Percentiles rank a stretch among this genome's conserved stretches.
Conservation (phyloP, 192 early-diverging fungal species). For the Umbelopsis sp. region DNA sequence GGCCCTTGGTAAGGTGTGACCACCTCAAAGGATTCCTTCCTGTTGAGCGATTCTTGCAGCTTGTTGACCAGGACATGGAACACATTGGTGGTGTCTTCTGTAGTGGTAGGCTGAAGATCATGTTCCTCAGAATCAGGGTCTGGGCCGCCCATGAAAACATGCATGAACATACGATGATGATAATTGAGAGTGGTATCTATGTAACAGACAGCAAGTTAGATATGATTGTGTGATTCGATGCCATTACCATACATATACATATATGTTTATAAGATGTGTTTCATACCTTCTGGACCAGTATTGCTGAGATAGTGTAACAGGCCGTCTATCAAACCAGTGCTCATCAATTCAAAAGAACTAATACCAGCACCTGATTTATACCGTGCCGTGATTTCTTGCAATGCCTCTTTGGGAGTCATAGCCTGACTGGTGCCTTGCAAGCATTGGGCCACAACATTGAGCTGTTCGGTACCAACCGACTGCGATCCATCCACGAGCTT, state of each 20-base stretch:
- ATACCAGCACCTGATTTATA: conserved; percentile 48
- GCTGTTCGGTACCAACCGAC: not conserved
- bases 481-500: not conserved
- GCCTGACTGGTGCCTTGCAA: not conserved
- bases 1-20: conserved; percentile 40
- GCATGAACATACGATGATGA: conserved; percentile 47
- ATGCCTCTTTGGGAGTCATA: conserved; percentile 12
- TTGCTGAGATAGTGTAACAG: conserved; percentile 56
- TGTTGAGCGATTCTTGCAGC: conserved; percentile 73
- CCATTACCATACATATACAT: not conserved
- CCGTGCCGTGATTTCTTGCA: conserved; percentile 34
- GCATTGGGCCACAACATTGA: not conserved
- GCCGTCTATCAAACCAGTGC: conserved; percentile 70
- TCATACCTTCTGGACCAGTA: not conserved
- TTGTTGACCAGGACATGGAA: conserved; percentile 60
- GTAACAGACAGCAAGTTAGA: not conserved
- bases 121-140: conserved; percentile 30
- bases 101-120: conserved; percentile 32
- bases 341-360: conserved; percentile 80
- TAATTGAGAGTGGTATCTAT: conserved; percentile 15
- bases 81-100: conserved; percentile 30
- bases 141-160: conserved; percentile 58
- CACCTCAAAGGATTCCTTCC: conserved; percentile 72
- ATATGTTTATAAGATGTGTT: not conserved
- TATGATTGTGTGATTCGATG: not conserved